Conservation (phyloP, 805 yeast species). For the Lipomyces kockii region DNA sequence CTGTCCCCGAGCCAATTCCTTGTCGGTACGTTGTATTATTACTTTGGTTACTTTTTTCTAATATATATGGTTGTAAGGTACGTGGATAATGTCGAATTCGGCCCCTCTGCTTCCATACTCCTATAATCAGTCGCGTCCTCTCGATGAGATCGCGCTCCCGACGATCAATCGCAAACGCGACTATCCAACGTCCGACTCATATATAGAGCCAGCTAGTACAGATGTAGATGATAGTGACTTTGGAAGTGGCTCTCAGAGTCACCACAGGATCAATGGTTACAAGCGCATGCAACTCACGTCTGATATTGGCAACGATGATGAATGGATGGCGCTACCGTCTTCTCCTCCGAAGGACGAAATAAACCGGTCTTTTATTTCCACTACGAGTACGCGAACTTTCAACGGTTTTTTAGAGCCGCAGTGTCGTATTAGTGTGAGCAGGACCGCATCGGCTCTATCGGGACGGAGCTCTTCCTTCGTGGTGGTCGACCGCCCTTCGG, state of each 20-base stretch:
- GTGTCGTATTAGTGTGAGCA: not conserved
- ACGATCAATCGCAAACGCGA: constrained; percentile 30
- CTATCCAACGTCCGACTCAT: constrained; percentile 35
- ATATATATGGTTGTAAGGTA: not conserved
- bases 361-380: constrained; percentile 13
- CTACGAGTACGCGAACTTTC: not conserved
- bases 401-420: not conserved
- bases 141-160: constrained; percentile 28
- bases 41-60: not conserved
- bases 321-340: constrained; percentile 26
- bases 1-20: not conserved
- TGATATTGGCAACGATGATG: constrained; percentile 19
- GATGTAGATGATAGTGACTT: constrained; percentile 12
- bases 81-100: constrained; percentile 9
- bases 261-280: not conserved
- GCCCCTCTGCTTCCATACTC: constrained; percentile 33
- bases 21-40: not conserved
- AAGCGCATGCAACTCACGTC: constrained; percentile 18
- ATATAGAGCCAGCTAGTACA: constrained; percentile 13
- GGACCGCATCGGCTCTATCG: constrained; percentile 23
- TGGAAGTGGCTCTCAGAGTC: not conserved
- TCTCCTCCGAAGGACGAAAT: constrained; percentile 30
- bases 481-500: constrained; percentile 6
- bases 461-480: constrained; percentile 17
- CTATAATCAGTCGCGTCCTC: constrained; percentile 29